phyloP scores from a whole-genome alignment of 345 rosid species.

The Garcia nutans region DNA sequence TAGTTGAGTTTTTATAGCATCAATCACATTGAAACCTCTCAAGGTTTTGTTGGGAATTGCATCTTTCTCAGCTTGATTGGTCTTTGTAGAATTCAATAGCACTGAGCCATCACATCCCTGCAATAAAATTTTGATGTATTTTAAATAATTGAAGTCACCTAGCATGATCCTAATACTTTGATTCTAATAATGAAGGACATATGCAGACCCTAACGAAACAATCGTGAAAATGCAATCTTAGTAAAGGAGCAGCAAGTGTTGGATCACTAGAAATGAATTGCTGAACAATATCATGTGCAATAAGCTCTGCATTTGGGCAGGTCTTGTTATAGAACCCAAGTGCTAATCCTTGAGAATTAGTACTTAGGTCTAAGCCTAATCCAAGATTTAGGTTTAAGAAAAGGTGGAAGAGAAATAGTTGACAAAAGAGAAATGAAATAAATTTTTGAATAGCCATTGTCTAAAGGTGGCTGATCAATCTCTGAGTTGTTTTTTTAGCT shows the following conservation, averaged over 20 bases:
- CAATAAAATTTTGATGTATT: background rate
- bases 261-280: slow-evolving; percentile 35
- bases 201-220: slow-evolving; percentile 48
- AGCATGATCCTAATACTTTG: too few species aligned
- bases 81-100: slow-evolving; percentile 41
- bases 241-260: slow-evolving; percentile 46
- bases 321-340: slow-evolving; percentile 37
- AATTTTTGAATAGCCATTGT: slow-evolving; percentile 46
- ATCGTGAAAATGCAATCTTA: slow-evolving; percentile 59
- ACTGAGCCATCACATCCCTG: slow-evolving; percentile 64
- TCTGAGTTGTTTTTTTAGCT: background rate
- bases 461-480: background rate
- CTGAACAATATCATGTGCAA: slow-evolving; percentile 22
- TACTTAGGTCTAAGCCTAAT: slow-evolving; percentile 5
- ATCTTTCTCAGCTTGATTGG: slow-evolving; percentile 46
- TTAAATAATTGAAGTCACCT: too few species aligned
- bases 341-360: slow-evolving; percentile 22
- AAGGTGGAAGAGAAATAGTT: slow-evolving; percentile 27
- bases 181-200: background rate
- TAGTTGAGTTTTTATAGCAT: slow-evolving; percentile 41
- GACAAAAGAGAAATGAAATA: slow-evolving; percentile 32
- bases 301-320: slow-evolving; percentile 45
- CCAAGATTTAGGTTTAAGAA: slow-evolving; percentile 9
- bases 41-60: slow-evolving; percentile 37
- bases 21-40: slow-evolving; percentile 50